Conservation (phyloP, 768 basidiomycete genomes). For the Heimioporus sp. region DNA sequence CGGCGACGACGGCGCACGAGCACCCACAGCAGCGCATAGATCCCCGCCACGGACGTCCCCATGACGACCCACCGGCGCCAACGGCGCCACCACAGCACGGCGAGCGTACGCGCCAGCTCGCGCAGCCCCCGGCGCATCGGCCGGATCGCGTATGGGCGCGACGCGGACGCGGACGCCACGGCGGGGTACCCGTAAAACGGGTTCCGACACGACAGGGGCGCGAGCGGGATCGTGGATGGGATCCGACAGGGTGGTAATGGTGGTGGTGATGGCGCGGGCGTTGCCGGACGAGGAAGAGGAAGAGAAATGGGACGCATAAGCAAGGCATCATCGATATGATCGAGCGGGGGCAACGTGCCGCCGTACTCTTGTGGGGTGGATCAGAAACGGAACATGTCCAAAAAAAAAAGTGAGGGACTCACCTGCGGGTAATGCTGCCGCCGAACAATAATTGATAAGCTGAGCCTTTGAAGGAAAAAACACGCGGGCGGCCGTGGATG, state of each 20-base stretch:
- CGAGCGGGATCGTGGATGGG: conserved; percentile 26
- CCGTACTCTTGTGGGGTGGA: conserved; percentile 56
- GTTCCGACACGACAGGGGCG: conserved; percentile 60
- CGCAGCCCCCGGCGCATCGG: conserved; percentile 68
- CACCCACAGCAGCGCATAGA: conserved; percentile 32
- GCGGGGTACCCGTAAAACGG: conserved; percentile 78
- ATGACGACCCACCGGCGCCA: conserved; percentile 54
- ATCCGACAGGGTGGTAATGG: neutral
- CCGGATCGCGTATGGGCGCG: conserved; percentile 41
- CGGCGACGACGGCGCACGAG: too few relatives aligned
- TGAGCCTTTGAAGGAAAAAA: conserved; percentile 62
- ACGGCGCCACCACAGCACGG: conserved; percentile 61
- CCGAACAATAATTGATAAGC: conserved; percentile 53
- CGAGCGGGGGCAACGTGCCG: conserved; percentile 53
- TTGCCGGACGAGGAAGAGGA: neutral
- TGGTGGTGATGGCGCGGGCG: neutral
- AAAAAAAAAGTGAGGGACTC: neutral
- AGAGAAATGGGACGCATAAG: conserved; percentile 3
- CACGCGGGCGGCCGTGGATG: conserved; percentile 55
- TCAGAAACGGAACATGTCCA: conserved; percentile 2
- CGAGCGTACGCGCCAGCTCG: conserved; percentile 63
- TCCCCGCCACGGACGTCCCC: too few relatives aligned
- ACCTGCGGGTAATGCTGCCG: conserved; percentile 53
- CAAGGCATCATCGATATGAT: conserved; percentile 51
- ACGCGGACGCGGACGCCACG: conserved; percentile 21